Conservation (phyloP, 2,329 filamentous ascomycete genomes). For the Hirsutella thompsonii region DNA sequence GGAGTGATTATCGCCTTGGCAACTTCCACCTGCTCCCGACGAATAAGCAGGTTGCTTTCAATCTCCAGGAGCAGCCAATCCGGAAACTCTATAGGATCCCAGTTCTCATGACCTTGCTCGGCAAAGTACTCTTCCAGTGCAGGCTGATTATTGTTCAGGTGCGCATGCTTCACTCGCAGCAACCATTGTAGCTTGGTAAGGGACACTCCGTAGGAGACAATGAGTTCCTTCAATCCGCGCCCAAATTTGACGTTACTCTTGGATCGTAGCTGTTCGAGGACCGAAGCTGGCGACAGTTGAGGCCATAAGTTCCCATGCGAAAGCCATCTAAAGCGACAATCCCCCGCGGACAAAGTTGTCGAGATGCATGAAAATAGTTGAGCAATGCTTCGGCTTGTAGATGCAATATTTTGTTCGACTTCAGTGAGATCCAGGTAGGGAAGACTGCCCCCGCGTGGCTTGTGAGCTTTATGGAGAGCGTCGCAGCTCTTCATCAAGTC, state of each 20-base stretch:
- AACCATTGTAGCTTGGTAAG: conserved; percentile 32
- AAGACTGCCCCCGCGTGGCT: not conserved
- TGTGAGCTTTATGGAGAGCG: not conserved
- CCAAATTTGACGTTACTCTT: conserved; percentile 14
- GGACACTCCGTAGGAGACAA: conserved; percentile 29
- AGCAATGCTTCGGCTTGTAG: not conserved
- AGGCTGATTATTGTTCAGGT: not conserved
- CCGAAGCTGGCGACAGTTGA: conserved; percentile 21
- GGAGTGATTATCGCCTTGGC: conserved; percentile 47
- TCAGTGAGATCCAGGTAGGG: not conserved
- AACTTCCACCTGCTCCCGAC: conserved; percentile 48
- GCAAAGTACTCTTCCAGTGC: not conserved
- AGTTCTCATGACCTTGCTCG: conserved; percentile 32
- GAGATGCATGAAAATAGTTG: not conserved
- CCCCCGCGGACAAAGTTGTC: not conserved
- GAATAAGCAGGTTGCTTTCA: conserved; percentile 49
- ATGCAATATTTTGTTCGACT: not conserved
- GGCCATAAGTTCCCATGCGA: conserved; percentile 30
- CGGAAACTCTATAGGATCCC: conserved; percentile 36
- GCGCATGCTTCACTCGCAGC: conserved; percentile 19
- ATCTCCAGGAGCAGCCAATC: conserved; percentile 59
- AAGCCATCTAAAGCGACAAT: conserved; percentile 22
- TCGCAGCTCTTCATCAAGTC: conserved; percentile 6
- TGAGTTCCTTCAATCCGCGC: conserved; percentile 18
- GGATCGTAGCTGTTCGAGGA: conserved; percentile 33